Evolutionary conservation across 1,284 basidiomycete species (phyloP).

Genomic region (Apiotrichum laibachii): DNA sequence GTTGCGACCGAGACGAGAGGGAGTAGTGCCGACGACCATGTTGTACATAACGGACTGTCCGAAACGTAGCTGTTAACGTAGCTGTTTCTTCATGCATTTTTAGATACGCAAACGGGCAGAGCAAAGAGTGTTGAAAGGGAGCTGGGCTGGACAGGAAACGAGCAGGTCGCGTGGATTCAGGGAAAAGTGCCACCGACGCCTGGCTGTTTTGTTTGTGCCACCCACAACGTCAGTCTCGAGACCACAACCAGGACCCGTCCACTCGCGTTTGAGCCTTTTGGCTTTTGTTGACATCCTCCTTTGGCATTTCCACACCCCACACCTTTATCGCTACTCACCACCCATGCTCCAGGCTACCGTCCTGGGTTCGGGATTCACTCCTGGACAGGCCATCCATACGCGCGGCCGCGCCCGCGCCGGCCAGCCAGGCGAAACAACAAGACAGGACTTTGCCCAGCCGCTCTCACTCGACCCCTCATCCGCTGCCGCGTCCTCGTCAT

Average conservation of each 20-base stretch:
- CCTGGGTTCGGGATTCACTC: slow-evolving; percentile 31
- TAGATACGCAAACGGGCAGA: not conserved
- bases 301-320: not conserved
- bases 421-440: not conserved
- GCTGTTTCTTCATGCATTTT: slow-evolving; percentile 5
- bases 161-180: too few species aligned
- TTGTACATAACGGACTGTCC: slow-evolving; percentile 12
- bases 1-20: not conserved
- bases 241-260: not conserved
- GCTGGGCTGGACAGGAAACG: too few species aligned
- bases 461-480: slow-evolving; percentile 4
- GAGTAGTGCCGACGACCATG: slow-evolving; percentile 8
- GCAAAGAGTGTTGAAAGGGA: not conserved
- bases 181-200: not conserved
- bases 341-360: slow-evolving; percentile 26
- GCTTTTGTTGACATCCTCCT: not conserved
- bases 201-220: slow-evolving; percentile 1
- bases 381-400: slow-evolving; percentile 28
- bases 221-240: not conserved
- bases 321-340: slow-evolving; percentile 1
- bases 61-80: slow-evolving; percentile 3
- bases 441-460: slow-evolving; percentile 7
- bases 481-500: not conserved
- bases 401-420: slow-evolving; percentile 3
- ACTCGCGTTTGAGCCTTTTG: not conserved